phyloP scores from a whole-genome alignment of 2,329 filamentous ascomycete species.

The Pezicula neosporulosa region DNA sequence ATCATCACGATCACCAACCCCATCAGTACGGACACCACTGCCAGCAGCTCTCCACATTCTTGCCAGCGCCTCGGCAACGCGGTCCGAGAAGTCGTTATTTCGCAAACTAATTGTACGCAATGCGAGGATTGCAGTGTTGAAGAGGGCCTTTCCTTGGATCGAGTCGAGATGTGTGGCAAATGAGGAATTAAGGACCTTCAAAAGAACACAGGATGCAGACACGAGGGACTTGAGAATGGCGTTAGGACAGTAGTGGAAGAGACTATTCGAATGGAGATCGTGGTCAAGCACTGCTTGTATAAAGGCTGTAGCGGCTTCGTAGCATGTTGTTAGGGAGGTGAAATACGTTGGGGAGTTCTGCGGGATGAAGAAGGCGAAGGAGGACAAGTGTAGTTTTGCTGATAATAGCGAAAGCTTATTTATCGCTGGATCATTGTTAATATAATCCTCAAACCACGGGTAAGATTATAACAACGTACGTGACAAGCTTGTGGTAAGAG shows the following conservation, averaged over 20 bases:
- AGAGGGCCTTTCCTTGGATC: conserved; percentile 51
- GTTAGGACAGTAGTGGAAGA: conserved; percentile 46
- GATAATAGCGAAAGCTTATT: conserved; percentile 15
- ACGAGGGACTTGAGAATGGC: conserved; percentile 67
- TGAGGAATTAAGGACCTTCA: conserved; percentile 65
- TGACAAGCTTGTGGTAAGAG: neutral
- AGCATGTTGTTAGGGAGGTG: conserved; percentile 40
- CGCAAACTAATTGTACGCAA: conserved; percentile 58
- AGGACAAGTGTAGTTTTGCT: conserved; percentile 13
- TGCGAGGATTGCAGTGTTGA: conserved; percentile 54
- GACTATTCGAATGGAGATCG: conserved; percentile 25
- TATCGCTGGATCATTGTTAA: conserved; percentile 8
- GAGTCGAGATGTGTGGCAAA: conserved; percentile 54
- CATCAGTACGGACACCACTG: conserved; percentile 3
- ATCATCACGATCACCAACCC: conserved; percentile 30
- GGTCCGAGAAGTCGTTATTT: conserved; percentile 60
- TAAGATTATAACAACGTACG: neutral
- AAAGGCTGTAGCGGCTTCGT: conserved; percentile 30
- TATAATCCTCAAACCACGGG: neutral
- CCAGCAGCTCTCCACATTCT: conserved; percentile 50
- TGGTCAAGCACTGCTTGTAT: conserved; percentile 13
- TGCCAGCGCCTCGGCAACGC: conserved; percentile 61
- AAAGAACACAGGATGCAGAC: conserved; percentile 58
- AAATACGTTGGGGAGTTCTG: conserved; percentile 34
- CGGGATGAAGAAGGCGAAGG: conserved; percentile 21